A percentile compares a stretch with the other conserved stretches of the same genome.
Conservation (phyloP, 176 grass and related monocot genomes). For the Carex pumila region DNA sequence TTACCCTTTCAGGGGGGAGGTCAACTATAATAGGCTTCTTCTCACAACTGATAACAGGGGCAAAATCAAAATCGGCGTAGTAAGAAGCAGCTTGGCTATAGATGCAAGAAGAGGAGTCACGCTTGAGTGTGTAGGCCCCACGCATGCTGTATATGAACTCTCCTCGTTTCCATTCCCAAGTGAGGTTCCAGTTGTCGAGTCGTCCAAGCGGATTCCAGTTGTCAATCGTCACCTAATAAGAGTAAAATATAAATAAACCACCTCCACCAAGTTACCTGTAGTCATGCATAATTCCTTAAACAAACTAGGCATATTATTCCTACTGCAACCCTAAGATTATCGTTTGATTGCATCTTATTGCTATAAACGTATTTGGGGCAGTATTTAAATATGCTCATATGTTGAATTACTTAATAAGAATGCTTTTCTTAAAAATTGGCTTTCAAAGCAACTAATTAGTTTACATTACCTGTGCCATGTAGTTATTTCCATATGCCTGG, state of each 20-base stretch:
- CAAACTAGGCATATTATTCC: neutral
- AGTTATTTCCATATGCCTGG: slow-evolving; percentile 55
- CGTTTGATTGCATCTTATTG: neutral
- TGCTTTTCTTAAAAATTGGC: neutral
- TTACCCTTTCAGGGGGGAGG: slow-evolving; percentile 63
- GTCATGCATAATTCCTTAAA: neutral
- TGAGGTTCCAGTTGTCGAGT: slow-evolving; percentile 94
- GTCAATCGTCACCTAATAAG: slow-evolving; percentile 51
- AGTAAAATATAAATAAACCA: neutral
- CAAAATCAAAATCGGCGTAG: slow-evolving; percentile 74
- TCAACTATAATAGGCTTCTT: slow-evolving; percentile 83
- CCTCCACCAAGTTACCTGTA: neutral
- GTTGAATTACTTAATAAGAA: neutral
- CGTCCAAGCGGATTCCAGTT: slow-evolving; percentile 78
- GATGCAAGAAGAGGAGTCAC: slow-evolving; percentile 52
- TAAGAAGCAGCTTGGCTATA: slow-evolving; percentile 56
- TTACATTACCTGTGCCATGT: slow-evolving; percentile 47
- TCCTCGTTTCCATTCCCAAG: slow-evolving; percentile 92
- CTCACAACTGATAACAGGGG: slow-evolving; percentile 65
- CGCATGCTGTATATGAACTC: slow-evolving; percentile 84
- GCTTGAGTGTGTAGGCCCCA: slow-evolving; percentile 69
- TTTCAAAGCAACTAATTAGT: neutral
- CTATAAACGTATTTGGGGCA: neutral
- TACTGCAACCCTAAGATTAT: neutral
- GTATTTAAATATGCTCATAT: neutral